Percentiles rank a stretch among this genome's conserved stretches.
phyloP scores from a whole-genome alignment of 371 early-diverging fungal species.

The Lichtheimia ornata region DNA sequence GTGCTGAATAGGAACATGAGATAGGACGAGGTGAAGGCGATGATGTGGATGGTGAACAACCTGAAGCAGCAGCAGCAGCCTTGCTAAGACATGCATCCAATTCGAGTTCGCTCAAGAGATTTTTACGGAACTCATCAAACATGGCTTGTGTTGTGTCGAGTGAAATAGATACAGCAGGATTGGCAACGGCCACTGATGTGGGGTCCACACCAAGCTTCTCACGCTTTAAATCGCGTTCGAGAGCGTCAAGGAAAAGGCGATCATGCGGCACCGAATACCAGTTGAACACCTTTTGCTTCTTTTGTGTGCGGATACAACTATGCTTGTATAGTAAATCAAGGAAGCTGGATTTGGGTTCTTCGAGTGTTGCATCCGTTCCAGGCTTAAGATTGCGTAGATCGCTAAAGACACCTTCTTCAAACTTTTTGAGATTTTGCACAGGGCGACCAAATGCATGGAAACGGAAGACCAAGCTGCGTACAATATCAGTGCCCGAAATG shows the following conservation, averaged over 20 bases:
- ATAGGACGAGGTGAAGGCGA: conserved; percentile 9
- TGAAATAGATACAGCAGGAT: conserved; percentile 35
- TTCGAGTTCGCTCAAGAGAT: conserved; percentile 31
- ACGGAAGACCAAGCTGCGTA: conserved; percentile 72
- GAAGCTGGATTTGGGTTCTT: conserved; percentile 78
- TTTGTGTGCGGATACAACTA: conserved; percentile 87
- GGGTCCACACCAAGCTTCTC: conserved; percentile 71
- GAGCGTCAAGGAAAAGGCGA: conserved; percentile 76
- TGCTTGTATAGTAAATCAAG: conserved; percentile 79
- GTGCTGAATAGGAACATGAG: conserved; percentile 13
- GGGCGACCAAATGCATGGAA: conserved; percentile 69
- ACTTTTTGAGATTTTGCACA: conserved; percentile 73
- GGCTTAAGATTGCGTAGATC: conserved; percentile 86
- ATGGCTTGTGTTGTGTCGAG: conserved; percentile 42
- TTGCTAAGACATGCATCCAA: conserved; percentile 22
- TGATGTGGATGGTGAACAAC: neutral
- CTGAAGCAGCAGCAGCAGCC: neutral
- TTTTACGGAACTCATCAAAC: conserved; percentile 37
- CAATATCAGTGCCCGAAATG: conserved; percentile 87
- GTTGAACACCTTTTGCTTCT: conserved; percentile 88
- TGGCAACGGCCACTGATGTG: conserved; percentile 51
- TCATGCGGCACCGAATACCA: conserved; percentile 86
- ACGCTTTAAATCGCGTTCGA: conserved; percentile 91
- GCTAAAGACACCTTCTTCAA: conserved; percentile 86
- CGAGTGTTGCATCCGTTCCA: conserved; percentile 78